phyloP scores from a whole-genome alignment of 495 filamentous ascomycete genomes.

The Acidomyces sp. region DNA sequence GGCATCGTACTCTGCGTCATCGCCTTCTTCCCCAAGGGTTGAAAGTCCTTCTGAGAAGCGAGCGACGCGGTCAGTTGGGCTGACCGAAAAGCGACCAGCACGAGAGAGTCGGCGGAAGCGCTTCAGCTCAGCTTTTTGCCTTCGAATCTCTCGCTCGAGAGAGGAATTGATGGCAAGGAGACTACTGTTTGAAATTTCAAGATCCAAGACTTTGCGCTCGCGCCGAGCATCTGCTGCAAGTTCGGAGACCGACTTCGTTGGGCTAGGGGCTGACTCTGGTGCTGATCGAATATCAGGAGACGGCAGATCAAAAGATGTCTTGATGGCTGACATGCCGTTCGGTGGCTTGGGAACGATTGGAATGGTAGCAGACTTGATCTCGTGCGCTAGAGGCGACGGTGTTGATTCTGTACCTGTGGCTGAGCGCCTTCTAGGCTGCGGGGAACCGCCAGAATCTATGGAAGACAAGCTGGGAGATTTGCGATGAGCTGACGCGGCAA shows the following conservation, averaged over 20 bases:
- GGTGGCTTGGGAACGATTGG: slow-evolving; percentile 3
- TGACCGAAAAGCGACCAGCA: slow-evolving; percentile 11
- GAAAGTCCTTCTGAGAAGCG: slow-evolving; percentile 42
- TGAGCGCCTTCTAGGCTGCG: slow-evolving; percentile 10
- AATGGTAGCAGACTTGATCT: slow-evolving; percentile 7
- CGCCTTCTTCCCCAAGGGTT: slow-evolving; percentile 12
- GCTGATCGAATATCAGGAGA: neutral
- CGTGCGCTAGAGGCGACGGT: slow-evolving; percentile 10
- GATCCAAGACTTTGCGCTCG: slow-evolving; percentile 87
- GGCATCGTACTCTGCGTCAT: slow-evolving; percentile 33
- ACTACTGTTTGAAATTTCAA: slow-evolving; percentile 96
- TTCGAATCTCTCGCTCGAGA: slow-evolving; percentile 78
- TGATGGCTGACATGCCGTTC: slow-evolving; percentile 2
- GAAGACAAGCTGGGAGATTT: slow-evolving; percentile 18
- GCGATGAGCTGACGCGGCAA: slow-evolving; percentile 1
- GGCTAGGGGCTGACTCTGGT: slow-evolving; percentile 31
- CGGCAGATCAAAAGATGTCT: slow-evolving; percentile 9
- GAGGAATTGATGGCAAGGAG: slow-evolving; percentile 94
- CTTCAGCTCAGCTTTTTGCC: slow-evolving; percentile 78
- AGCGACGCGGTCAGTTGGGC: slow-evolving; percentile 41
- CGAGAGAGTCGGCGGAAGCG: slow-evolving; percentile 63
- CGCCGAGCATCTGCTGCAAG: slow-evolving; percentile 70
- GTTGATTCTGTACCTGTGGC: slow-evolving; percentile 6
- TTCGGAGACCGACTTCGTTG: slow-evolving; percentile 38
- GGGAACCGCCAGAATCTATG: slow-evolving; percentile 13